Percentiles rank a stretch among this genome's conserved stretches.
Evolutionary conservation across 371 early-diverging fungal species (phyloP).

Genomic region (Lichtheimia hyalospora): DNA sequence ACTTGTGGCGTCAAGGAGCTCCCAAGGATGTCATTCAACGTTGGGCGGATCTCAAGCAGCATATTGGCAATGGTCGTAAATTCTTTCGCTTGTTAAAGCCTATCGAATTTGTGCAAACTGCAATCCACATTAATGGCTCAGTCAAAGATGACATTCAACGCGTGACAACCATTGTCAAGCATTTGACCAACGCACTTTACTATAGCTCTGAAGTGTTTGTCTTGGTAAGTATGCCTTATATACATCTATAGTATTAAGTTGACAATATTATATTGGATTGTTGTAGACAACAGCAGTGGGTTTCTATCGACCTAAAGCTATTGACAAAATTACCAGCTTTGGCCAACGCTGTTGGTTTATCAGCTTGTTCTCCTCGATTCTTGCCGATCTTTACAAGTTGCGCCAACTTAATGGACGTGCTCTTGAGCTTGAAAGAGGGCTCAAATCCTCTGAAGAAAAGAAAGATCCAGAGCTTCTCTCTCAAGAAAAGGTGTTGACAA

Average conservation of each 20-base stretch:
- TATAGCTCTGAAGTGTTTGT: conserved; percentile 54
- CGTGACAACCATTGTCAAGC: conserved; percentile 43
- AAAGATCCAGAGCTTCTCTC: conserved; percentile 27
- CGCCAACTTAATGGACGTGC: conserved; percentile 35
- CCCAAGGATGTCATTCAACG: conserved; percentile 50
- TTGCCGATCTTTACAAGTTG: conserved; percentile 61
- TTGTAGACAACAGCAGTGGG: conserved; percentile 45
- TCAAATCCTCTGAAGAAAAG: conserved; percentile 5
- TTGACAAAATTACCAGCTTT: conserved; percentile 46
- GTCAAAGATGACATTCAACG: conserved; percentile 51
- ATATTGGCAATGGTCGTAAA: conserved; percentile 64
- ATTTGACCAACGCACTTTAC: conserved; percentile 54
- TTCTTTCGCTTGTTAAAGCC: conserved; percentile 54
- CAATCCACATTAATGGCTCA: conserved; percentile 40
- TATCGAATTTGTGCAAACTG: conserved; percentile 57
- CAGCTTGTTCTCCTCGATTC: conserved; percentile 58
- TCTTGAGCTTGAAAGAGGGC: background rate
- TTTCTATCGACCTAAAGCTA: conserved; percentile 54
- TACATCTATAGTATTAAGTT: no score
- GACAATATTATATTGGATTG: no score
- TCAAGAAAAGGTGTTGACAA: conserved; percentile 35
- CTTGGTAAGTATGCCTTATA: conserved; percentile 57
- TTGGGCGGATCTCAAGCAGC: conserved; percentile 52
- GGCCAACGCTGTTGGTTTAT: conserved; percentile 65
- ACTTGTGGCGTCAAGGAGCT: conserved; percentile 46